These are phyloP conservation scores for Globisporangium lucens DNA, from an alignment of 352 stramenopile species.

Conservation along the genomic window DNA sequence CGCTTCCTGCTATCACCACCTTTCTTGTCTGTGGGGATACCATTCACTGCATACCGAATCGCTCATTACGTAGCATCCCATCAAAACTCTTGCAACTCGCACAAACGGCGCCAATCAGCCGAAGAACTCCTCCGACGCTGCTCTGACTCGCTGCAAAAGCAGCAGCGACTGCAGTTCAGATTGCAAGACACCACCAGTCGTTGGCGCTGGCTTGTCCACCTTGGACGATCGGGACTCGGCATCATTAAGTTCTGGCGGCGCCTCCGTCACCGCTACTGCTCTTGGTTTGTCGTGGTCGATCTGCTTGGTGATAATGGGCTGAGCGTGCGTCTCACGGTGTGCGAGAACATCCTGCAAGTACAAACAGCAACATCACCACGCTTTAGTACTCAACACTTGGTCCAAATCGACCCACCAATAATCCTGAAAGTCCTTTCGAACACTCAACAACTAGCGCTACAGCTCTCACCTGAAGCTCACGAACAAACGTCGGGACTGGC, in stretches of 20 bases:
- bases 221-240: neutral
- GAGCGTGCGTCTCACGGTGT: slow-evolving; percentile 29
- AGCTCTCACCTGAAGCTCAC: slow-evolving; percentile 32
- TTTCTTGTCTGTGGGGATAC: neutral
- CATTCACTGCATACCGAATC: neutral
- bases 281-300: slow-evolving; percentile 31
- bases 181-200: neutral
- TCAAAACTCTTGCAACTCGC: neutral
- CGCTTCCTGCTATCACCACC: neutral
- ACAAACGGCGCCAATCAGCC: neutral
- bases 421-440: no score
- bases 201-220: no score
- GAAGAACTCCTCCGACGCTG: slow-evolving; percentile 7
- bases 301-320: slow-evolving; percentile 33
- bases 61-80: neutral
- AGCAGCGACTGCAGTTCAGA: slow-evolving; percentile 13
- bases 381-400: no score
- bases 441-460: no score
- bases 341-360: slow-evolving; percentile 40
- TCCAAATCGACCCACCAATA: no score
- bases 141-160: slow-evolving; percentile 11
- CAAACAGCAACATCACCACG: neutral
- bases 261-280: neutral
- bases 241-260: neutral
- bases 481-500: slow-evolving; percentile 37